Percentiles rank a stretch among this genome's conserved stretches.
phyloP scores from a whole-genome alignment of 2,329 filamentous ascomycete species.

The Hansfordia pulvinata region DNA sequence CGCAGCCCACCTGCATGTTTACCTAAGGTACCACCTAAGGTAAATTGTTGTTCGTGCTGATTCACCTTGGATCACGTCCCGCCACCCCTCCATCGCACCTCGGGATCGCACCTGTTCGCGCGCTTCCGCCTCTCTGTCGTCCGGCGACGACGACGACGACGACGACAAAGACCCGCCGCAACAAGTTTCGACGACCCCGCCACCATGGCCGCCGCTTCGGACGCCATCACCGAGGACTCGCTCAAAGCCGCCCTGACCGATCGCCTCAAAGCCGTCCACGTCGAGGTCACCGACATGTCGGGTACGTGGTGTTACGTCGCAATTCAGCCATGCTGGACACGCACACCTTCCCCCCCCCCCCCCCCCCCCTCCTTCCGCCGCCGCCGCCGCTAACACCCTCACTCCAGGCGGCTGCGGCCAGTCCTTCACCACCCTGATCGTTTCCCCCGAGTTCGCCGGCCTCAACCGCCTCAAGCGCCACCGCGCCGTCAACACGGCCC shows the following conservation, averaged over 20 bases:
- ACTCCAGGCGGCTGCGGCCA: conserved; percentile 44
- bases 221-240: conserved; percentile 57
- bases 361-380: conserved; percentile 3
- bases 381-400: conserved; percentile 5
- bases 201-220: conserved; percentile 23
- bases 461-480: conserved; percentile 73
- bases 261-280: conserved; percentile 61
- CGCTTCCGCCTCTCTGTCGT: no score
- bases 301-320: conserved; percentile 37
- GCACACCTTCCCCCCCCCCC: conserved; percentile 4
- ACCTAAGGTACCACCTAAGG: no score
- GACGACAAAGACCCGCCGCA: background rate
- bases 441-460: conserved; percentile 54
- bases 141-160: background rate
- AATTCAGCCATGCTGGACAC: no score
- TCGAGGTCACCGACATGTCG: conserved; percentile 85
- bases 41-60: no score
- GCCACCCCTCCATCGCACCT: no score
- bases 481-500: conserved; percentile 67
- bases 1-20: no score
- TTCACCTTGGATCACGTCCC: no score
- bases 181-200: no score
- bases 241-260: conserved; percentile 56
- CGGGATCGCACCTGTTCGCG: no score
- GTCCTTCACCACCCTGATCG: conserved; percentile 44